phyloP scores from a whole-genome alignment of 306 rosid genomes.

The Cicer judaicum region DNA sequence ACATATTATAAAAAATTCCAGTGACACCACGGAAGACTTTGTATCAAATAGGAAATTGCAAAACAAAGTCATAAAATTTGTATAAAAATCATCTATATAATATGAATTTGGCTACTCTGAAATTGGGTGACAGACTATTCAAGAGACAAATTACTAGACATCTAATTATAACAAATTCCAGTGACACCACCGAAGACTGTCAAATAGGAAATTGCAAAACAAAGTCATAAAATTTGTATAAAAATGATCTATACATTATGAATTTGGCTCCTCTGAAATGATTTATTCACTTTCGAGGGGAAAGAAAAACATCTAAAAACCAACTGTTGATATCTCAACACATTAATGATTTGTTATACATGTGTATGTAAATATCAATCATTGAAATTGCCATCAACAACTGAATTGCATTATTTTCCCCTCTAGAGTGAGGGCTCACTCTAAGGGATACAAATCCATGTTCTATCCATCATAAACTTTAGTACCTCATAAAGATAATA shows the following conservation, averaged over 20 bases:
- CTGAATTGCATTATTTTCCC: slow-evolving; percentile 6
- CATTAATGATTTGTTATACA: neutral
- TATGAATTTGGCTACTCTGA: neutral
- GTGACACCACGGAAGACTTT: slow-evolving; percentile 29
- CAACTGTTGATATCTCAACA: neutral
- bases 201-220: slow-evolving; percentile 10
- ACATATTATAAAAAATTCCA: slow-evolving; percentile 17
- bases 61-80: slow-evolving; percentile 2
- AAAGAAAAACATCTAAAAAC: slow-evolving; percentile 5
- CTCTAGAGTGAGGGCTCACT: neutral
- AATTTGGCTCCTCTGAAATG: neutral
- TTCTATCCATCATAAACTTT: slow-evolving; percentile 8
- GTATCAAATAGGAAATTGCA: slow-evolving; percentile 13
- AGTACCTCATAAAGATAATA: slow-evolving; percentile 21
- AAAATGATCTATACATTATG: neutral
- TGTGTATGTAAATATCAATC: neutral
- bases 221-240: slow-evolving; percentile 10
- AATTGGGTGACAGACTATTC: neutral
- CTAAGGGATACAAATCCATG: slow-evolving; percentile 10
- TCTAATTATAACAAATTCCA: slow-evolving; percentile 17
- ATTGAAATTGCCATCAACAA: neutral
- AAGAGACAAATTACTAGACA: slow-evolving; percentile 5
- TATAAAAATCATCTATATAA: neutral
- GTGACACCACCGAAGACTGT: slow-evolving; percentile 30
- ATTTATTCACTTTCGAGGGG: neutral